Evolutionary conservation across 2,329 filamentous ascomycete species (phyloP).

Genomic region (Periconia sp.): DNA sequence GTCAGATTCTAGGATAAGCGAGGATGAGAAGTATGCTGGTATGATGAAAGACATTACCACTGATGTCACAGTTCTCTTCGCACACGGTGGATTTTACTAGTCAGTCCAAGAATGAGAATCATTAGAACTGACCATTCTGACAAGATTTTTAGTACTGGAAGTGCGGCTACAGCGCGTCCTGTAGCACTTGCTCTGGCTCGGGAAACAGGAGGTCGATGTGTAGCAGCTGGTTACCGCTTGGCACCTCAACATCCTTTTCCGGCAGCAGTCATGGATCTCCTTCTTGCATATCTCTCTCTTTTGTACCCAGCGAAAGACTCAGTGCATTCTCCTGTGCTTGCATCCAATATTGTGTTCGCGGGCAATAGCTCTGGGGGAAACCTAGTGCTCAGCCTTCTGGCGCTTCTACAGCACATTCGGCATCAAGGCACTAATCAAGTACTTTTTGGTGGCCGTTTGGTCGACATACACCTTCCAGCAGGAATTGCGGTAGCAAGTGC

Average conservation of each 20-base stretch:
- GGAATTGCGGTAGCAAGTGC: slow-evolving; percentile 56
- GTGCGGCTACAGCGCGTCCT: slow-evolving; percentile 2
- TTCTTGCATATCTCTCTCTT: slow-evolving; percentile 72
- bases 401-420: slow-evolving; percentile 67
- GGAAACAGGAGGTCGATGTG: slow-evolving; percentile 67
- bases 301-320: slow-evolving; percentile 72
- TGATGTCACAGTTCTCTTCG: slow-evolving; percentile 68
- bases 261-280: slow-evolving; percentile 69
- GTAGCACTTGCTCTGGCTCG: slow-evolving; percentile 65
- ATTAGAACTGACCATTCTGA: neutral
- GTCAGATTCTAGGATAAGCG: slow-evolving; percentile 60
- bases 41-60: slow-evolving; percentile 69
- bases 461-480: slow-evolving; percentile 67
- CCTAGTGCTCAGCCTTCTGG: slow-evolving; percentile 67
- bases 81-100: slow-evolving; percentile 75
- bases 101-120: slow-evolving; percentile 1
- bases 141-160: slow-evolving; percentile 6
- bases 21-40: slow-evolving; percentile 66
- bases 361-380: slow-evolving; percentile 78
- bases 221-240: slow-evolving; percentile 75
- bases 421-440: slow-evolving; percentile 52
- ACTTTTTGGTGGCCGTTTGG: slow-evolving; percentile 62
- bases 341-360: slow-evolving; percentile 69
- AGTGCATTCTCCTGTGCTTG: slow-evolving; percentile 66
- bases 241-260: slow-evolving; percentile 76